A percentile compares a stretch with the other conserved stretches of the same genome.
phyloP scores from a whole-genome alignment of 768 basidiomycete species.

The Calocybe cyanea region DNA sequence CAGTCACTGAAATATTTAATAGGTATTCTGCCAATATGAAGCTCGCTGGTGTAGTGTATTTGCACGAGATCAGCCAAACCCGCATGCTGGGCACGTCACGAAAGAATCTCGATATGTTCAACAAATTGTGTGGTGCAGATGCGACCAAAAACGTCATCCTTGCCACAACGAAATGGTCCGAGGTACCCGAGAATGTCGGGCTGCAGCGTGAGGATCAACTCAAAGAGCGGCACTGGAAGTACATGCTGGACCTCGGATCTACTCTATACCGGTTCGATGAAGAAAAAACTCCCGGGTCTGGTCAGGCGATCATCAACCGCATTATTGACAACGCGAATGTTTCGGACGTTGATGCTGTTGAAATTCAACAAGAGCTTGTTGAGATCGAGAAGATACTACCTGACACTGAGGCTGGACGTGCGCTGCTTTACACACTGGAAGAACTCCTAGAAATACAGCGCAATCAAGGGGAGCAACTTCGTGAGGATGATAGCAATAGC shows the following conservation, averaged over 20 bases:
- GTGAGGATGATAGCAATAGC: constrained; percentile 5
- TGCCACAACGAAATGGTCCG: constrained; percentile 15
- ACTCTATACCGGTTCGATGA: constrained; percentile 2
- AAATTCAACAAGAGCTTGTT: constrained; percentile 21
- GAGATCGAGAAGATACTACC: constrained; percentile 18
- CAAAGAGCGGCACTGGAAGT: constrained; percentile 1
- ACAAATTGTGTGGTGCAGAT: constrained; percentile 13
- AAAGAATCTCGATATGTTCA: constrained; percentile 18
- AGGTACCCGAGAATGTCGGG: constrained; percentile 5
- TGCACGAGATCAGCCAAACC: constrained; percentile 19
- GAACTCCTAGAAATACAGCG: constrained; percentile 12
- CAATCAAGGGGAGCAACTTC: constrained; percentile 4
- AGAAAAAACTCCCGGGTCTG: constrained; percentile 6
- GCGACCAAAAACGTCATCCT: constrained; percentile 15
- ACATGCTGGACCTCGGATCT: not conserved
- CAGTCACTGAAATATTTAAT: not conserved
- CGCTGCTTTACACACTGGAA: constrained; percentile 13
- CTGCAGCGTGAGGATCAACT: constrained; percentile 9
- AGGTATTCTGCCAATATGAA: constrained; percentile 14
- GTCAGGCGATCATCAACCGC: constrained; percentile 7
- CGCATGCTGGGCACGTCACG: constrained; percentile 18
- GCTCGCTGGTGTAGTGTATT: constrained; percentile 15
- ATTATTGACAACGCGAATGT: constrained; percentile 7
- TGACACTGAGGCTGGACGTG: constrained; percentile 21
- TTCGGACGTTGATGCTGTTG: constrained; percentile 9